Evolutionary conservation across 371 early-diverging fungal genomes (phyloP).

Genomic region (Mortierella sp.): DNA sequence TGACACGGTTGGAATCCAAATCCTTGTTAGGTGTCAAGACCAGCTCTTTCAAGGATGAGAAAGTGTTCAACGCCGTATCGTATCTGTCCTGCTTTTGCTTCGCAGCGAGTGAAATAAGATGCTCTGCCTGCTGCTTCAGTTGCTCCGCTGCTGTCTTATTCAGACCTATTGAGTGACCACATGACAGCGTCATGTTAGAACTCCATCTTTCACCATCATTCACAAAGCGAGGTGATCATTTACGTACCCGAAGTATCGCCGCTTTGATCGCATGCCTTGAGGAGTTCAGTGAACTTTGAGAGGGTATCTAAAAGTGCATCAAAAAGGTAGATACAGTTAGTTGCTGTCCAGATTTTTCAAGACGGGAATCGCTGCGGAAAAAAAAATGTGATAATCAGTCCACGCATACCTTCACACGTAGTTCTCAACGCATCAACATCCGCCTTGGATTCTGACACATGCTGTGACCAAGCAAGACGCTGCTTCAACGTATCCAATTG

Average conservation of each 20-base stretch:
- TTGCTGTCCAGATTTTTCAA: no score
- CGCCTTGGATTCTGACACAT: constrained; percentile 25
- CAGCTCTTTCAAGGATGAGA: constrained; percentile 13
- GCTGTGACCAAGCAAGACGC: constrained; percentile 36
- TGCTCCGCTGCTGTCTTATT: constrained; percentile 20
- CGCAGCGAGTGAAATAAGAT: constrained; percentile 21
- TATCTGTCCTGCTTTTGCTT: constrained; percentile 20
- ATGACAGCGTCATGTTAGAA: no score
- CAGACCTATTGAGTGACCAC: constrained; percentile 25
- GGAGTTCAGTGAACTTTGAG: constrained; percentile 15
- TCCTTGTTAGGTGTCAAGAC: constrained; percentile 2
- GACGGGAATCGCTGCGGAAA: neutral
- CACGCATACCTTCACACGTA: constrained; percentile 26
- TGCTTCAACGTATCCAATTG: constrained; percentile 31
- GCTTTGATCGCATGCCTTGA: constrained; percentile 22
- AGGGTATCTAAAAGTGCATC: constrained; percentile 22
- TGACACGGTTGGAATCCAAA: neutral
- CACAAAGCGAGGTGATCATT: neutral
- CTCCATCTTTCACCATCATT: no score
- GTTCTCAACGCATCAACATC: constrained; percentile 20
- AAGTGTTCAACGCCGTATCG: constrained; percentile 19
- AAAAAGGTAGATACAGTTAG: no score
- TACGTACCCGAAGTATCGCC: constrained; percentile 37
- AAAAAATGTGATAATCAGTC: neutral
- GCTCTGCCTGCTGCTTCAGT: constrained; percentile 28